Evolutionary conservation across 306 rosid species (phyloP).

Genomic region (Astragalus membranaceus): DNA sequence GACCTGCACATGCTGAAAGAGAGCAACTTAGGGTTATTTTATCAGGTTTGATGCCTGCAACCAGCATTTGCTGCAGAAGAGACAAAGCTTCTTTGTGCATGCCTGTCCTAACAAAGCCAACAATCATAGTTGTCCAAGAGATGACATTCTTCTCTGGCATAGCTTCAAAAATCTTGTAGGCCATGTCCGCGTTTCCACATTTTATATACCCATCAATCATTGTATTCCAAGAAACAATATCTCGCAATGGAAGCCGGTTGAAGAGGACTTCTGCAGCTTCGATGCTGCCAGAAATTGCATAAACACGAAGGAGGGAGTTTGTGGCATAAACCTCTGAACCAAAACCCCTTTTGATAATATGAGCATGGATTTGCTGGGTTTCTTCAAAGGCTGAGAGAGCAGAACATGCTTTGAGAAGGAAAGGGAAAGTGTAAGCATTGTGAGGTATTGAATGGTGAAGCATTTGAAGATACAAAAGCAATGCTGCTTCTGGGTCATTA

Average conservation of each 20-base stretch:
- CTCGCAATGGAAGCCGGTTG: constrained; percentile 34
- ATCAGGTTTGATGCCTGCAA: constrained; percentile 41
- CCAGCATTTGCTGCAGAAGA: constrained; percentile 39
- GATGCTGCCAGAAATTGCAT: constrained; percentile 37
- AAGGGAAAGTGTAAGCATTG: constrained; percentile 64
- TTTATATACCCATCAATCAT: constrained; percentile 53
- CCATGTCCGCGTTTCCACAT: constrained; percentile 31
- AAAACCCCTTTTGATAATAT: constrained; percentile 48
- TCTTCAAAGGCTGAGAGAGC: constrained; percentile 41
- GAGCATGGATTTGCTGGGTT: constrained; percentile 50
- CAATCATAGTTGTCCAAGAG: constrained; percentile 51
- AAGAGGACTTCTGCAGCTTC: constrained; percentile 37
- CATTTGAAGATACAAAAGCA: constrained; percentile 48
- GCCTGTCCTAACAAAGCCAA: constrained; percentile 38
- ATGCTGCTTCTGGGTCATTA: constrained; percentile 44
- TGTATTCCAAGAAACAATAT: constrained; percentile 54
- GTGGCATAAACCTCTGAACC: constrained; percentile 45
- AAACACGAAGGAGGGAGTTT: constrained; percentile 52
- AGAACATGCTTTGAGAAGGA: constrained; percentile 66
- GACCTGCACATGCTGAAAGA: constrained; percentile 55
- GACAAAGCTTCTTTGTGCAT: constrained; percentile 36
- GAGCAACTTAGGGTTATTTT: constrained; percentile 27
- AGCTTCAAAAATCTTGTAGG: constrained; percentile 33
- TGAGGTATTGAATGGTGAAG: constrained; percentile 41
- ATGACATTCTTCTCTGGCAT: constrained; percentile 48